phyloP scores from a whole-genome alignment of 768 basidiomycete species.

The Russula foetens region DNA sequence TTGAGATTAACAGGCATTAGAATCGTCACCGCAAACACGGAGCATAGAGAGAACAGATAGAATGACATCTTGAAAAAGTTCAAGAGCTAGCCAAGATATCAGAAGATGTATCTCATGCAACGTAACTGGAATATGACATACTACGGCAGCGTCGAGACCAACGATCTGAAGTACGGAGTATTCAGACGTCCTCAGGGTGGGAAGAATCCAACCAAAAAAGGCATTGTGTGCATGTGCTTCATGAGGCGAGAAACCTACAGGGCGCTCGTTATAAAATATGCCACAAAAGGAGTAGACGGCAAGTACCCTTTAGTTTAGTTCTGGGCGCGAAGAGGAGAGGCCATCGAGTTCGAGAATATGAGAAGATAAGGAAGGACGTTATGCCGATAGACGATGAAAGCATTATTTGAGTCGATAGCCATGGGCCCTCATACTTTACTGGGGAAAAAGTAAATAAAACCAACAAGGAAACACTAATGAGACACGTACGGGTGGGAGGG shows the following conservation, averaged over 20 bases:
- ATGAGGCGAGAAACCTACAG: slow-evolving; percentile 81
- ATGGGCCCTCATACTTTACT: slow-evolving; percentile 87
- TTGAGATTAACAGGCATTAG: slow-evolving; percentile 94
- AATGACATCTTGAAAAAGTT: slow-evolving; percentile 96
- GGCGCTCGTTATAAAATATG: slow-evolving; percentile 6
- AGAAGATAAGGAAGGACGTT: slow-evolving; percentile 78
- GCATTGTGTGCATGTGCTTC: slow-evolving; percentile 82
- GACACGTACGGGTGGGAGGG: slow-evolving; percentile 51
- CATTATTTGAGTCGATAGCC: slow-evolving; percentile 87
- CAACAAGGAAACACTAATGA: slow-evolving; percentile 1
- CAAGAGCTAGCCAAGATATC: slow-evolving; percentile 51
- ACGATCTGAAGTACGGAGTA: slow-evolving; percentile 94
- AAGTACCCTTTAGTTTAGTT: slow-evolving; percentile 85
- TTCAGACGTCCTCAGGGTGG: slow-evolving; percentile 84
- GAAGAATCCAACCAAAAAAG: slow-evolving; percentile 95
- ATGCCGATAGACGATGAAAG: slow-evolving; percentile 75
- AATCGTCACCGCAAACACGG: slow-evolving; percentile 71
- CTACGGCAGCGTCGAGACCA: slow-evolving; percentile 93
- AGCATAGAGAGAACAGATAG: slow-evolving; percentile 81
- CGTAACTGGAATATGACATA: slow-evolving; percentile 33
- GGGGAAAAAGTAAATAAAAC: slow-evolving; percentile 7
- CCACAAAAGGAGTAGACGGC: background rate
- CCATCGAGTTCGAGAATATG: slow-evolving; percentile 81
- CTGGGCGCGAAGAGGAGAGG: slow-evolving; percentile 86
- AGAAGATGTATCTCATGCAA: background rate